A percentile compares a stretch with the other conserved stretches of the same genome.
These are phyloP conservation scores for Aureobasidium sp. DNA, from an alignment of 2,329 filamentous ascomycete species.

Conservation along the genomic window DNA sequence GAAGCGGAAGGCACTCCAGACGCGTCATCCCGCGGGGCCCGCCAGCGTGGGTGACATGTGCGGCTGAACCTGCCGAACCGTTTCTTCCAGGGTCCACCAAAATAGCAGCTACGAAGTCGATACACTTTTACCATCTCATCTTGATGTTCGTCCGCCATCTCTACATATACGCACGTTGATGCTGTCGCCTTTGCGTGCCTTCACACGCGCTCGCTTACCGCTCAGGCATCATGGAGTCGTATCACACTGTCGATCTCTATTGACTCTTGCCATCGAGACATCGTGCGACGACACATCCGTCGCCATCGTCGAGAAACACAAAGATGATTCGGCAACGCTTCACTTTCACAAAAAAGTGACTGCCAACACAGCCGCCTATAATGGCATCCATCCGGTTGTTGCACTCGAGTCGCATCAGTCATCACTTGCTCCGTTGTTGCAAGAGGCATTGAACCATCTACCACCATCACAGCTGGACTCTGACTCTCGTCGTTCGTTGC, in stretches of 20 bases:
- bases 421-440: conserved; percentile 61
- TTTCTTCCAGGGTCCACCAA: neutral
- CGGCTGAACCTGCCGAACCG: neutral
- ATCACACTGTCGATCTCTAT: neutral
- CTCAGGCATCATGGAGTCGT: neutral
- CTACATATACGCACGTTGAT: neutral
- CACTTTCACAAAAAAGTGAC: conserved; percentile 78
- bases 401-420: conserved; percentile 70
- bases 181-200: conserved; percentile 9
- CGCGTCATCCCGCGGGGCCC: neutral
- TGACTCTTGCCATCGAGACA: conserved; percentile 67
- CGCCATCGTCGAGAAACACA: conserved; percentile 59
- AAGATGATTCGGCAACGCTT: conserved; percentile 17
- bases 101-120: neutral
- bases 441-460: conserved; percentile 54
- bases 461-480: conserved; percentile 30
- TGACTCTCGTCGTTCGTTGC: neutral
- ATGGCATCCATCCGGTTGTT: conserved; percentile 72
- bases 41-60: neutral
- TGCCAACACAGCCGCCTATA: conserved; percentile 65
- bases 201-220: neutral
- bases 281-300: conserved; percentile 93
- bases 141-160: neutral
- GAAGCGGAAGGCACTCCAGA: neutral
- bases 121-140: neutral